phyloP scores from a whole-genome alignment of 1,139 yeast species.

The Candida mesenterica region DNA sequence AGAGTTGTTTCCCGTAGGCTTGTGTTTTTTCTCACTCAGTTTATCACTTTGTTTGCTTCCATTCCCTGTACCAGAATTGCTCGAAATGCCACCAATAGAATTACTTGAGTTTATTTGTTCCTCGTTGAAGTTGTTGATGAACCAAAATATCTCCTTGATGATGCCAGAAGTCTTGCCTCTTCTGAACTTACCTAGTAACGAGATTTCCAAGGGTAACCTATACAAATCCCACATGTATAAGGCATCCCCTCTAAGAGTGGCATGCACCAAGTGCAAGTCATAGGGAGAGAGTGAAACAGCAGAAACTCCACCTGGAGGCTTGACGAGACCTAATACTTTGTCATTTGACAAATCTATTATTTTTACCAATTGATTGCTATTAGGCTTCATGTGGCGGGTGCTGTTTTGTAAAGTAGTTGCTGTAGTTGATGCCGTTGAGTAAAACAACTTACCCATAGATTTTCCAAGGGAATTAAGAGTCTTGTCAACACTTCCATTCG shows the following conservation, averaged over 20 bases:
- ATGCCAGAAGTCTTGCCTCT: slow-evolving; percentile 66
- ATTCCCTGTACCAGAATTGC: background rate
- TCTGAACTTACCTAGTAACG: slow-evolving; percentile 56
- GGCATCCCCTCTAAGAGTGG: slow-evolving; percentile 59
- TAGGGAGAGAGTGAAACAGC: slow-evolving; percentile 60
- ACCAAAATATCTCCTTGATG: slow-evolving; percentile 56
- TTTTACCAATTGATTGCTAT: slow-evolving; percentile 37
- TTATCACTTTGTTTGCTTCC: background rate
- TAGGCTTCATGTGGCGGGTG: slow-evolving; percentile 23
- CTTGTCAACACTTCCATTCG: slow-evolving; percentile 14
- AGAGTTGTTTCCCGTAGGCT: slow-evolving; percentile 27
- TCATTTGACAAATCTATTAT: slow-evolving; percentile 49
- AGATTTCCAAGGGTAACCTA: slow-evolving; percentile 49
- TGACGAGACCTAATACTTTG: slow-evolving; percentile 48
- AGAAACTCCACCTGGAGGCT: slow-evolving; percentile 62
- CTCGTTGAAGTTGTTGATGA: slow-evolving; percentile 23
- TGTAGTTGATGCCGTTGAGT: slow-evolving; percentile 37
- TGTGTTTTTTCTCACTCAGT: background rate
- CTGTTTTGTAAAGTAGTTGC: slow-evolving; percentile 32
- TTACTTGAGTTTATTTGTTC: slow-evolving; percentile 3
- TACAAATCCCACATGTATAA: slow-evolving; percentile 66
- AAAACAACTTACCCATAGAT: slow-evolving; percentile 28
- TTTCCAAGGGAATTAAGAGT: slow-evolving; percentile 33
- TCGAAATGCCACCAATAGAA: background rate
- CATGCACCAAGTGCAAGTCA: slow-evolving; percentile 59